Evolutionary conservation across 768 basidiomycete species (phyloP), one percentile per base, ranked within the genome.

Genomic region (Russula griseocarnosa): DNA sequence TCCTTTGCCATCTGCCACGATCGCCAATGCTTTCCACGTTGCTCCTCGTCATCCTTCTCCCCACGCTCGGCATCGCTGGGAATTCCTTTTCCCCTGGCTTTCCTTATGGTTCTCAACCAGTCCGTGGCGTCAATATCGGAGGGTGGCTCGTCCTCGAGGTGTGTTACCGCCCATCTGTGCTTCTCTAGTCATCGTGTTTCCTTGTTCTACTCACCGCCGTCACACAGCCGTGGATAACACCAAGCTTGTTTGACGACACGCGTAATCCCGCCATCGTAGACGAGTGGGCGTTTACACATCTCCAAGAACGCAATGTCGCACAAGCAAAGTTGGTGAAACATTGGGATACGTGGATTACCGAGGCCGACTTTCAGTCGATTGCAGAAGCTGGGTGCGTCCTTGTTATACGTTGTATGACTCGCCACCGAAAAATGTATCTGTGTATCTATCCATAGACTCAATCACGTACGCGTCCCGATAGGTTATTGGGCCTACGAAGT

Each of bases 401-500:
- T 42, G 14, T 36, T 3, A 5, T 7, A 13, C 34, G 13, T 16
- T 5, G 18, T 20, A 18, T 56, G 16, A 26, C 9, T 0, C 16
- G 26, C 26, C 36, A 5, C 3, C 5, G 11, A 1, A 18, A 30
- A 13, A 36, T 40, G 38, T 18, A 18, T 18, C 3, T 40, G 0
- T 40, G 0, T n/a, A n/a, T n/a, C n/a, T 36, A 14, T 40, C 14
- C 5, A 38, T 69, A 89, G 90, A 14, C 77, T 92, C 58, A 93
- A 92, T 71, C 90, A 92, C 73, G 87, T 93, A 60, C 84, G 91
- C 53, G 70, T 93, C 47, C 91, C 92, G 16, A 89, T 95, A 52
- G 94, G 92, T 14, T 96, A 90, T 73, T 95, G 91, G 91, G 92
- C 89, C 2, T 92, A 87, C 69, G 90, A 94, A 63, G 84, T 92